Evolutionary conservation across 345 rosid species (phyloP).

Genomic region (Diplotaxis tenuifolia): DNA sequence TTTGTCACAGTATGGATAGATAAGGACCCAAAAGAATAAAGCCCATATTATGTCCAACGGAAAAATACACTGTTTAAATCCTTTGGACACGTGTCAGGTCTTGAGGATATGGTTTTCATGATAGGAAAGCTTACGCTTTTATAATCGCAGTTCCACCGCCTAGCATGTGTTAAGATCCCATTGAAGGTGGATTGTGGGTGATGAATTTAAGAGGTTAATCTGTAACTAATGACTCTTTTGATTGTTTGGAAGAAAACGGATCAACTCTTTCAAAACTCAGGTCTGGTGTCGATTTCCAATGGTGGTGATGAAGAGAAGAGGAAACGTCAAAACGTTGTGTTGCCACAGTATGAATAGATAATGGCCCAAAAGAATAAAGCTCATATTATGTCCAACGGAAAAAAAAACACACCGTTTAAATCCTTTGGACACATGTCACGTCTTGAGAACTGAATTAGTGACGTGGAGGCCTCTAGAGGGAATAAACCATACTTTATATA

Average conservation of each 20-base stretch:
- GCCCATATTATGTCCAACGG: no score
- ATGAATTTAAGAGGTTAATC: background rate
- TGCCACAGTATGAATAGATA: background rate
- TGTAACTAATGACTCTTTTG: background rate
- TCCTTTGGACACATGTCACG: no score
- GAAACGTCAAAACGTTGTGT: background rate
- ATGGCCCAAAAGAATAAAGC: no score
- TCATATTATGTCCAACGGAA: no score
- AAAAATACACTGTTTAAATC: no score
- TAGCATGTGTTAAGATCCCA: background rate
- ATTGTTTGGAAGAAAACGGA: background rate
- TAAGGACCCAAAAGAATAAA: no score
- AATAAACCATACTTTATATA: no score
- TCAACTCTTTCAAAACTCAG: background rate
- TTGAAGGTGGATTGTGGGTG: background rate
- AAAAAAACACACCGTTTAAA: no score
- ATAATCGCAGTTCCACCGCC: background rate
- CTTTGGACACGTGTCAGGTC: no score
- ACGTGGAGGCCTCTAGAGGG: no score
- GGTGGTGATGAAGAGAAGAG: background rate
- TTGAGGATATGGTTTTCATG: no score
- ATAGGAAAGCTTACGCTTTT: background rate
- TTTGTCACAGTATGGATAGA: background rate
- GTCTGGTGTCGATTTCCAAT: background rate
- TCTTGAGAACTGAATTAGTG: no score